phyloP scores from a whole-genome alignment of 805 yeast genomes.

The Tanozyma kutaoensis region DNA sequence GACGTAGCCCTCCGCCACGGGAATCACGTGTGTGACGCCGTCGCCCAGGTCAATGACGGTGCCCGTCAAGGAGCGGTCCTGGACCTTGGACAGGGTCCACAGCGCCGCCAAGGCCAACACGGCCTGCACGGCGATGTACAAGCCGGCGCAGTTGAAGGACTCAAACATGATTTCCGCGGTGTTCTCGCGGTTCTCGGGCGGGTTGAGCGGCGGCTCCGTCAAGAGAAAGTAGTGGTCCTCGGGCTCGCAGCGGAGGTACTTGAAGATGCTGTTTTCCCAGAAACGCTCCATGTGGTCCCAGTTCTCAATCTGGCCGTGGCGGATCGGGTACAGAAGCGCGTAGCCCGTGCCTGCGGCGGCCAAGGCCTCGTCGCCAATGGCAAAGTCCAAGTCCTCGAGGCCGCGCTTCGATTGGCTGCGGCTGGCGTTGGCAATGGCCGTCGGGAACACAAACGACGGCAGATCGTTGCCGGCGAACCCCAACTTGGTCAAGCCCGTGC shows the following conservation, averaged over 20 bases:
- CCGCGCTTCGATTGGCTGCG: constrained; percentile 56
- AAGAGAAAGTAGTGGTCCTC: constrained; percentile 93
- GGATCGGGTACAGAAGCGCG: constrained; percentile 80
- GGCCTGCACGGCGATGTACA: constrained; percentile 97
- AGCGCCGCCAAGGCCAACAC: constrained; percentile 97
- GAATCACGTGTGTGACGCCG: constrained; percentile 98
- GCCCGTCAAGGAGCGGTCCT: constrained; percentile 92
- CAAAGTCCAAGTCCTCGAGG: constrained; percentile 87
- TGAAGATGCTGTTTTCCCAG: constrained; percentile 96
- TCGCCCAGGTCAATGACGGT: constrained; percentile 98
- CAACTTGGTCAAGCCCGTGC: constrained; percentile 94
- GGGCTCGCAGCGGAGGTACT: constrained; percentile 94
- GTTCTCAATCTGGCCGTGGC: constrained; percentile 96
- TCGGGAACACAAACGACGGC: constrained; percentile 94
- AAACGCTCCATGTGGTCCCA: constrained; percentile 99
- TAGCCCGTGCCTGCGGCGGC: constrained; percentile 90
- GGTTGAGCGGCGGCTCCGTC: constrained; percentile 97
- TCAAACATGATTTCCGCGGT: constrained; percentile 99
- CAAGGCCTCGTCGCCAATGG: constrained; percentile 91
- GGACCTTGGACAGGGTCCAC: constrained; percentile 94
- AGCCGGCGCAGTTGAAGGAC: constrained; percentile 95
- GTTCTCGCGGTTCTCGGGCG: constrained; percentile 98
- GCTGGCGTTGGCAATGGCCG: constrained; percentile 79
- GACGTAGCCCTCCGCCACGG: constrained; percentile 98
- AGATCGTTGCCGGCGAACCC: constrained; percentile 99